These are phyloP conservation scores for Kalmusia sp. DNA, from an alignment of 2,329 filamentous ascomycete genomes.

Conservation along the genomic window DNA sequence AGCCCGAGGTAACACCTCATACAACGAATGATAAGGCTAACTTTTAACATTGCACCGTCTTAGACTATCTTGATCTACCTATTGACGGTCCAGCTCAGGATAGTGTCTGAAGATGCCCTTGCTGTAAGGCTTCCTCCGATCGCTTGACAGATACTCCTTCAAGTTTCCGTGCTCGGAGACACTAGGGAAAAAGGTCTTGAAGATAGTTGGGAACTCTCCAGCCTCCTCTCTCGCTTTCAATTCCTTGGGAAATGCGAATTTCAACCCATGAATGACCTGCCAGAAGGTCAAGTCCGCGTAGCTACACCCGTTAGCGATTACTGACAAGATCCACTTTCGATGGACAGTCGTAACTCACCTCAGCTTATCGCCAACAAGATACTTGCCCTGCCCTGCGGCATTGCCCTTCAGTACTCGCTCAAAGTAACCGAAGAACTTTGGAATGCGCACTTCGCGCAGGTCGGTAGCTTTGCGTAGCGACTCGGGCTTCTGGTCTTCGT, in stretches of 20 bases:
- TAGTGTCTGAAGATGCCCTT: constrained; percentile 76
- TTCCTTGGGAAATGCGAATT: constrained; percentile 75
- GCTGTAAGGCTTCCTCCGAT: constrained; percentile 66
- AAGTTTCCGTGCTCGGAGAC: constrained; percentile 70
- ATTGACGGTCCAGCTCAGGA: constrained; percentile 70
- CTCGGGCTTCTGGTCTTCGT: constrained; percentile 78
- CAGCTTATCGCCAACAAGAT: constrained; percentile 69
- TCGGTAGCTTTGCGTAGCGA: constrained; percentile 63
- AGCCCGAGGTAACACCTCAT: too few relatives aligned
- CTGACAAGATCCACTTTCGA: neutral
- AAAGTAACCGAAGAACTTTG: constrained; percentile 76
- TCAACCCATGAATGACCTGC: constrained; percentile 65
- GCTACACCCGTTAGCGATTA: constrained; percentile 27
- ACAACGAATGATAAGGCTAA: too few relatives aligned
- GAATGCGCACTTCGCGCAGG: constrained; percentile 68
- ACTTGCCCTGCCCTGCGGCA: constrained; percentile 64
- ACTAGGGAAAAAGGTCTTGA: constrained; percentile 66
- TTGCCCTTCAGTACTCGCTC: constrained; percentile 69
- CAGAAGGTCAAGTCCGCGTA: constrained; percentile 79
- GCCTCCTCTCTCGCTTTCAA: constrained; percentile 59
- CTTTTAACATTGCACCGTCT: too few relatives aligned
- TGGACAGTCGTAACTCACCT: constrained; percentile 37
- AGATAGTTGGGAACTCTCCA: constrained; percentile 65
- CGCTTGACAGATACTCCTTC: constrained; percentile 72
- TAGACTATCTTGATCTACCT: constrained; percentile 9